Base-by-base conservation (phyloP, 352 stramenopile species). In the Pelagophyceae sp. region DNA sequence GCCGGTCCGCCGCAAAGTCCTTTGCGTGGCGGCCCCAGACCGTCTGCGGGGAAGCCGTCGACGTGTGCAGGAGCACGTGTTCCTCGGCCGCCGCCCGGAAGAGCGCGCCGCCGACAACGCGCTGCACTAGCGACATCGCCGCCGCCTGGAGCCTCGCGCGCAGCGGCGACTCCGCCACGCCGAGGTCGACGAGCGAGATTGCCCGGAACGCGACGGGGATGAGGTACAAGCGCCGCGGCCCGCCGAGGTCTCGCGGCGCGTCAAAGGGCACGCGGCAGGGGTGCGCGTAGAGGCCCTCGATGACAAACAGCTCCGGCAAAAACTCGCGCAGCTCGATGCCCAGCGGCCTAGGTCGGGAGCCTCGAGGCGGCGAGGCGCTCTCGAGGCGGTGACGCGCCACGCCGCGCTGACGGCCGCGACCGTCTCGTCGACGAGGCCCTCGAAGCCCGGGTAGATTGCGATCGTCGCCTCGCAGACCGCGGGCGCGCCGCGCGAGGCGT, bases 261-360 rank as follows among this genome's bases (percentile, higher is more conserved):
- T 54, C 45, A 11, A 71, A 37, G 15, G 61, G n/a, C 61, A 29
- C 61, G 61, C 61, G 61, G 61, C 61, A 71, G n/a, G n/a, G 61
- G 61, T 38, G 27, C 29, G 5, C 3, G 15, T 19, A 25, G 29
- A 71, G 20, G 3, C n/a, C 5, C 5, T 71, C 61, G 15, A 71
- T 29, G 29, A 71, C 61, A 37, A 71, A 71, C 11, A 71, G 15
- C 61, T 71, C 61, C 29, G 61, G 61, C n/a, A 71, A 31, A 31
- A 71, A 71, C 31, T 71, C 15, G 31, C 61, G 61, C 15, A 71
- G 61, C 61, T 71, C 61, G 3, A 3, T 3, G n/a, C 61, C 61
- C 17, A 65, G 23, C 17, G 5, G 58, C 58, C 58, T n/a, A n/a
- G n/a, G n/a, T n/a, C n/a, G n/a, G n/a, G n/a, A n/a, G n/a, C n/a